Conservation (phyloP, 768 basidiomycete genomes). For the Megacollybia marginata region DNA sequence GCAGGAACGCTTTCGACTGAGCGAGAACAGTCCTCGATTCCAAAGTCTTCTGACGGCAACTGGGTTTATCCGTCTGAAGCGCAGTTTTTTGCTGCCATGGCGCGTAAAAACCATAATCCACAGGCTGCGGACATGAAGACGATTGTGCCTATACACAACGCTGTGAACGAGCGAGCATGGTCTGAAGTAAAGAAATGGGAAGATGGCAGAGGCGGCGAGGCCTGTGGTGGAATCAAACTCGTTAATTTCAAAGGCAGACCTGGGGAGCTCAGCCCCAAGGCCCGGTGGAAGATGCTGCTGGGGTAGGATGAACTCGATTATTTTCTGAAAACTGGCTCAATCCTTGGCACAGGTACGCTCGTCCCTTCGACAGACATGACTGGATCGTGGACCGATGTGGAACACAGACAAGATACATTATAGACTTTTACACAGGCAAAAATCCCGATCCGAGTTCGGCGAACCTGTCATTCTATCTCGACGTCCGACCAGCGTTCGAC, state of each 20-base stretch:
- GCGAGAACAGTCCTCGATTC: conserved; percentile 85
- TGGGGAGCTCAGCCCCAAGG: conserved; percentile 70
- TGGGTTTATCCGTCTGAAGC: conserved; percentile 99
- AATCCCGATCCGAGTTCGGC: conserved; percentile 33
- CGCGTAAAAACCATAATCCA: conserved; percentile 88
- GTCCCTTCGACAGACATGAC: conserved; percentile 96
- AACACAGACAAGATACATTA: conserved; percentile 82
- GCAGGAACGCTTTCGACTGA: conserved; percentile 48
- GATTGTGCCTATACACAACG: conserved; percentile 97
- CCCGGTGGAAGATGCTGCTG: conserved; percentile 71
- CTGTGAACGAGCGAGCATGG: conserved; percentile 96
- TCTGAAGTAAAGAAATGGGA: conserved; percentile 80
- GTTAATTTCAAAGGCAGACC: conserved; percentile 91
- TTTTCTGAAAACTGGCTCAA: conserved; percentile 6
- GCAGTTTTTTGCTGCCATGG: conserved; percentile 98
- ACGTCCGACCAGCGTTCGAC: conserved; percentile 90
- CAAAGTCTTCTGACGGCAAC: conserved; percentile 57
- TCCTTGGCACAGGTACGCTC: conserved; percentile 57
- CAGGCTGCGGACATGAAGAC: conserved; percentile 86
- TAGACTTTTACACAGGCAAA: conserved; percentile 95
- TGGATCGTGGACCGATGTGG: conserved; percentile 96
- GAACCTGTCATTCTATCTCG: conserved; percentile 83
- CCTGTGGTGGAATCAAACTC: conserved; percentile 74
- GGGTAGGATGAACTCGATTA: no score
- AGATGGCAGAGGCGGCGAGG: conserved; percentile 67